These are phyloP conservation scores for Hypericum perforatum DNA, from an alignment of 345 rosid genomes.

Conservation along the genomic window DNA sequence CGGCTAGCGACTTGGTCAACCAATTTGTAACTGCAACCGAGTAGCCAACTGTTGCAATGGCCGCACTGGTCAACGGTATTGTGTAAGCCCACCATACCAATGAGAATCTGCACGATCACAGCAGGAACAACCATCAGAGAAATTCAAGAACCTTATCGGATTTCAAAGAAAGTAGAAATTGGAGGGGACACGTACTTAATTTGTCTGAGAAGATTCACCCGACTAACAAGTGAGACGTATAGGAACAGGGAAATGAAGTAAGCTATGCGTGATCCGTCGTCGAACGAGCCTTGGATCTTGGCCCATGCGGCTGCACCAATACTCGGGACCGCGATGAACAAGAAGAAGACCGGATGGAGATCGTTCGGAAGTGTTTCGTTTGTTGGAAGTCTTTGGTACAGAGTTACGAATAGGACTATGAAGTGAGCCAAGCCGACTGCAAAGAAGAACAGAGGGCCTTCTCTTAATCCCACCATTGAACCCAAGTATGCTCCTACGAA, in stretches of 20 bases:
- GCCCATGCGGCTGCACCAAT: slow-evolving; percentile 91
- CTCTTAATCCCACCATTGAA: slow-evolving; percentile 79
- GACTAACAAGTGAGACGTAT: slow-evolving; percentile 71
- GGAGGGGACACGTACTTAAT: slow-evolving; percentile 46
- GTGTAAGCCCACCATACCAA: slow-evolving; percentile 96
- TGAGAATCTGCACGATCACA: slow-evolving; percentile 47
- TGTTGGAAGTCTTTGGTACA: slow-evolving; percentile 88
- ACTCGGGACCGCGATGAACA: slow-evolving; percentile 85
- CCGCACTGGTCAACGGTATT: slow-evolving; percentile 39
- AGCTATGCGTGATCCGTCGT: slow-evolving; percentile 58
- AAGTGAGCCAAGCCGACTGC: slow-evolving; percentile 82
- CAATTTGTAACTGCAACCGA: too few species aligned
- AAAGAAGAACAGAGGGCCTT: slow-evolving; percentile 88
- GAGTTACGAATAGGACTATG: slow-evolving; percentile 74
- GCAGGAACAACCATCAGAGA: background rate
- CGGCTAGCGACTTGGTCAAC: too few species aligned
- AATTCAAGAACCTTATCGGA: background rate
- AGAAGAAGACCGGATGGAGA: slow-evolving; percentile 94
- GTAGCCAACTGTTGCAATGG: too few species aligned
- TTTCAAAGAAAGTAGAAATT: background rate
- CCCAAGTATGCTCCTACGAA: slow-evolving; percentile 90
- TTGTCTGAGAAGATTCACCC: slow-evolving; percentile 67
- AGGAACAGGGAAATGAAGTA: slow-evolving; percentile 86
- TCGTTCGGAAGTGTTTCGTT: slow-evolving; percentile 86
- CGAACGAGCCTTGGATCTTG: slow-evolving; percentile 55